Base-by-base conservation (phyloP, 1,284 basidiomycete genomes). In the Pyrrhoderma noxium region DNA sequence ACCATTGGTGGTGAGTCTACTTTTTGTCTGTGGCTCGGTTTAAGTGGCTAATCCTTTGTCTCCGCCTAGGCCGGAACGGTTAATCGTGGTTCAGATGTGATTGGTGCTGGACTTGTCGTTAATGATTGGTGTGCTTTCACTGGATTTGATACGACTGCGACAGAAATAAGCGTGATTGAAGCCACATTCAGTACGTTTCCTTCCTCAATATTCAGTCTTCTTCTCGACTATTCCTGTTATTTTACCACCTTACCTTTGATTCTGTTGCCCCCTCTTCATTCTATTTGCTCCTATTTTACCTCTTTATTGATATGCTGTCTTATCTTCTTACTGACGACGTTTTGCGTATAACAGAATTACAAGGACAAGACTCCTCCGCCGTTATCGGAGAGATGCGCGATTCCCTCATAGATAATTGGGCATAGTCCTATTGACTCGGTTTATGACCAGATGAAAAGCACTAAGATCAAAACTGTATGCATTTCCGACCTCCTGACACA, bases 81-180 rank as follows among this genome's bases (percentile, higher is more conserved):
- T 51, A 99, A 99, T 71, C 87, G 96, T 64, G 95, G 95, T 62
- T 96, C 93, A 45, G 94, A 98, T 62, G 91, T 99, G 40, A 88
- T 99, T 60, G 96, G 96, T 45, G 96, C 95, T 5, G 96, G 96
- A 21, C 75, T 99, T 46, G 91, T 99, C 52, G 96, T 98, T 55
- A 99, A 99, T 65, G 94, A 99, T 68, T 99, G 94, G 93, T 93
- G 89, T 71, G 95, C 96, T 14, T 99, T 99, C 69, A 92, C 91
- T 25, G 93, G 93, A 38, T 76, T 95, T 39, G 93, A 97, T 65
- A 96, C 95, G 51, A 98, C 95, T 19, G 96, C 96, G 16, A 98
- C 95, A 48, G 96, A 99, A 70, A 91, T 98, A 66, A 91, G 86
- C 61, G 96, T 99, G 47, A 96, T 99, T 60, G 96, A 99, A 68